phyloP scores from a whole-genome alignment of 2,329 filamentous ascomycete genomes.

The Coniochaeta prunicola region DNA sequence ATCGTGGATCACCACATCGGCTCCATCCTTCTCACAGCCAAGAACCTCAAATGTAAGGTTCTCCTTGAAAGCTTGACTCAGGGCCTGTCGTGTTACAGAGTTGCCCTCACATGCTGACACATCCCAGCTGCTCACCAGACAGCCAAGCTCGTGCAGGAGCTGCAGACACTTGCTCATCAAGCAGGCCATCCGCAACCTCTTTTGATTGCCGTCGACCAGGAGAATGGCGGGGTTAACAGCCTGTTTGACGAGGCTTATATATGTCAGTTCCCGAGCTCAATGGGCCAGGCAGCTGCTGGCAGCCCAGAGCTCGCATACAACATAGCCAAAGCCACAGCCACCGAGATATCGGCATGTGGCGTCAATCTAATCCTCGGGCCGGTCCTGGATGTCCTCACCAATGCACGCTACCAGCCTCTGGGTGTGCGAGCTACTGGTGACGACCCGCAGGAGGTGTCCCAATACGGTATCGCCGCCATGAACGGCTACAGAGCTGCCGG shows the following conservation, averaged over 20 bases:
- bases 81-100: background rate
- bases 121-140: slow-evolving; percentile 79
- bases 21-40: slow-evolving; percentile 76
- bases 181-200: slow-evolving; percentile 85
- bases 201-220: slow-evolving; percentile 87
- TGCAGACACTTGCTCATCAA: slow-evolving; percentile 86
- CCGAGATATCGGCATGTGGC: slow-evolving; percentile 85
- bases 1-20: slow-evolving; percentile 84
- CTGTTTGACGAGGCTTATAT: slow-evolving; percentile 94
- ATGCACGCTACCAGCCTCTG: slow-evolving; percentile 82
- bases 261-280: slow-evolving; percentile 92
- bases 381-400: slow-evolving; percentile 87
- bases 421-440: slow-evolving; percentile 87
- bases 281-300: slow-evolving; percentile 92
- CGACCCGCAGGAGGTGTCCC: slow-evolving; percentile 89
- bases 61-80: background rate
- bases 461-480: slow-evolving; percentile 84
- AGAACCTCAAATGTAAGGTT: slow-evolving; percentile 70
- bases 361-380: slow-evolving; percentile 95
- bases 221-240: slow-evolving; percentile 97
- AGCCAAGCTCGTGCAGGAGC: slow-evolving; percentile 77
- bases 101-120: slow-evolving; percentile 5
- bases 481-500: slow-evolving; percentile 91
- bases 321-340: slow-evolving; percentile 85
- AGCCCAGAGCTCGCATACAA: slow-evolving; percentile 80